Percentiles rank a stretch among this genome's conserved stretches.
These are phyloP conservation scores for Schizophyllum commune DNA, from an alignment of 1,284 basidiomycete genomes.

Conservation along the genomic window DNA sequence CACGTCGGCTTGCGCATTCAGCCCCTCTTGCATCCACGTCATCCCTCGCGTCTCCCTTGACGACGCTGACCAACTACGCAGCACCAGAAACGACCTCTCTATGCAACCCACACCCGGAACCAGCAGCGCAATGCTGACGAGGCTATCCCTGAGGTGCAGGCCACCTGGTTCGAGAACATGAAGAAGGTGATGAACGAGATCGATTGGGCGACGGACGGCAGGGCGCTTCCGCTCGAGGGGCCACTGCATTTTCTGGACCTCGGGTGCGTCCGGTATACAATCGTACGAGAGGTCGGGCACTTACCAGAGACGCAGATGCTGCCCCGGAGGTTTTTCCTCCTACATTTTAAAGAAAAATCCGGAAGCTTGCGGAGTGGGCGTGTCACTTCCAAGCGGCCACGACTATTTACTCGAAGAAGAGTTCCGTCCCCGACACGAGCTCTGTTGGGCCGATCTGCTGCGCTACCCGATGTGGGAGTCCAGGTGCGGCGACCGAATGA, in stretches of 20 bases:
- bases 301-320: slow-evolving; percentile 14
- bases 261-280: slow-evolving; percentile 12
- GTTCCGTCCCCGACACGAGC: slow-evolving; percentile 12
- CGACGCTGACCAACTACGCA: too few relatives aligned
- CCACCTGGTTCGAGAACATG: slow-evolving; percentile 15
- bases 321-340: slow-evolving; percentile 22
- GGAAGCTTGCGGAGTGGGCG: slow-evolving; percentile 16
- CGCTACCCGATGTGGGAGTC: slow-evolving; percentile 13
- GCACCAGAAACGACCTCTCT: too few relatives aligned
- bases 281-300: neutral
- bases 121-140: too few relatives aligned
- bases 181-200: slow-evolving; percentile 17
- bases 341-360: slow-evolving; percentile 17
- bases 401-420: slow-evolving; percentile 13
- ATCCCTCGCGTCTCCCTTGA: too few relatives aligned
- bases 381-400: slow-evolving; percentile 21
- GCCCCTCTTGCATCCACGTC: too few relatives aligned
- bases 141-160: too few relatives aligned
- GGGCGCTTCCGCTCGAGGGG: slow-evolving; percentile 12
- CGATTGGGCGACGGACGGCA: slow-evolving; percentile 10
- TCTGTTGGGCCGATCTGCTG: slow-evolving; percentile 17
- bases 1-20: too few relatives aligned
- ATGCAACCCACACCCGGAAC: too few relatives aligned
- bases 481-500: slow-evolving; percentile 1
- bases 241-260: slow-evolving; percentile 18